A percentile compares a stretch with the other conserved stretches of the same genome.
Evolutionary conservation across 257 asterid genomes (phyloP).

Genomic region (Nicotiana noctiflora): DNA sequence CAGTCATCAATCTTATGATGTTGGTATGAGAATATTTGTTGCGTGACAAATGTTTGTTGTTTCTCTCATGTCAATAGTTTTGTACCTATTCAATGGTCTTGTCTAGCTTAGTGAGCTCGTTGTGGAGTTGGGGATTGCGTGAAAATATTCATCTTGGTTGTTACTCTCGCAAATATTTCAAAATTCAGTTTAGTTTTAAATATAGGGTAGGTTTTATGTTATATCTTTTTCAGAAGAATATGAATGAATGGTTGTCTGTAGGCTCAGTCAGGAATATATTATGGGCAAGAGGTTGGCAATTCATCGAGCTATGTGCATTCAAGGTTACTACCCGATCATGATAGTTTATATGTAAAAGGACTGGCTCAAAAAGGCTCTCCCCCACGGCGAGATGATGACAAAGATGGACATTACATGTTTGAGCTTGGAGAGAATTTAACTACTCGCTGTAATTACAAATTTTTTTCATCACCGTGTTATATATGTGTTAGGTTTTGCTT

Average conservation of each 20-base stretch:
- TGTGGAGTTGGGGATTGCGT: not conserved
- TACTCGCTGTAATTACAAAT: conserved; percentile 45
- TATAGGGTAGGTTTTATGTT: conserved; percentile 19
- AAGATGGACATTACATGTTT: conserved; percentile 55
- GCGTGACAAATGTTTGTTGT: not conserved
- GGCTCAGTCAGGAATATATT: conserved; percentile 47
- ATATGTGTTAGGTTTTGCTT: conserved; percentile 11
- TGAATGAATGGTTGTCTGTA: conserved; percentile 43
- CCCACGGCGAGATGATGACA: conserved; percentile 51
- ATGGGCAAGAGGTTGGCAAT: conserved; percentile 45
- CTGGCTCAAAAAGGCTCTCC: conserved; percentile 55
- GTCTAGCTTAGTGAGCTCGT: not conserved
- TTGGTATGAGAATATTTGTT: not conserved
- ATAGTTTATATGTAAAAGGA: conserved; percentile 30
- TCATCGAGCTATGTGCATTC: conserved; percentile 47
- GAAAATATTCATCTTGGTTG: not conserved
- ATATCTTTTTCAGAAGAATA: conserved; percentile 15
- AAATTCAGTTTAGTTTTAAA: conserved; percentile 4
- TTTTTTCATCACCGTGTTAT: conserved; percentile 18
- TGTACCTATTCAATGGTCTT: not conserved
- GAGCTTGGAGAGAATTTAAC: conserved; percentile 61
- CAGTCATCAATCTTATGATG: not conserved
- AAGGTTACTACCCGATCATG: conserved; percentile 34
- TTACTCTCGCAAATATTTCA: conserved; percentile 3
- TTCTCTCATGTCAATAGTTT: not conserved